Conservation (phyloP, 1,284 basidiomycete species). For the Cutaneotrichosporon sp. region DNA sequence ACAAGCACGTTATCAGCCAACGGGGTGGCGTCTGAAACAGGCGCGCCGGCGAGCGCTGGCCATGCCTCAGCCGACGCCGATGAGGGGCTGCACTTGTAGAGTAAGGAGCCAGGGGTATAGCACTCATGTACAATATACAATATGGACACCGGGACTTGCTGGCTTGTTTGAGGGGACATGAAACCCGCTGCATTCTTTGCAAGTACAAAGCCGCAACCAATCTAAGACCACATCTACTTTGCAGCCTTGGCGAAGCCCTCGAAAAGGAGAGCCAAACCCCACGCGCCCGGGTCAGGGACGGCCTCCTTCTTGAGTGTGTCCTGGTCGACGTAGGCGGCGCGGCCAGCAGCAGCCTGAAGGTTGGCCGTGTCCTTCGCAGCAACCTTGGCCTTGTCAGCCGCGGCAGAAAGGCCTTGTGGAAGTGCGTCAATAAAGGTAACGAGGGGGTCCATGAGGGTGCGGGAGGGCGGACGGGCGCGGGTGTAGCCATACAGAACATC, state of each 20-base stretch:
- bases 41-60: too few relatives aligned
- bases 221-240: not conserved
- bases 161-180: too few relatives aligned
- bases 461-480: constrained; percentile 76
- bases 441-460: constrained; percentile 86
- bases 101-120: too few relatives aligned
- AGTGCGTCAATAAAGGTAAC: constrained; percentile 67
- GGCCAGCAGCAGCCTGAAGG: constrained; percentile 76
- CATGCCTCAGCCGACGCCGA: too few relatives aligned
- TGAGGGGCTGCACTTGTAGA: constrained; percentile 4
- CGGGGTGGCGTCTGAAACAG: too few relatives aligned
- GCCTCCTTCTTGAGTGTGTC: constrained; percentile 62
- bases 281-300: constrained; percentile 83
- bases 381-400: constrained; percentile 60
- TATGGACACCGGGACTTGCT: too few relatives aligned
- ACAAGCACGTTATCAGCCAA: too few relatives aligned
- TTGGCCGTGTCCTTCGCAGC: constrained; percentile 68
- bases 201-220: too few relatives aligned
- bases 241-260: constrained; percentile 50
- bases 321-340: constrained; percentile 81
- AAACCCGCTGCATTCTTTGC: too few relatives aligned
- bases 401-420: constrained; percentile 50
- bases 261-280: constrained; percentile 75
- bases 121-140: too few relatives aligned
- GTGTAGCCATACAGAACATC: constrained; percentile 78